These are phyloP conservation scores for Chytriomyces sp. DNA, from an alignment of 192 early-diverging fungal species.

Conservation along the genomic window DNA sequence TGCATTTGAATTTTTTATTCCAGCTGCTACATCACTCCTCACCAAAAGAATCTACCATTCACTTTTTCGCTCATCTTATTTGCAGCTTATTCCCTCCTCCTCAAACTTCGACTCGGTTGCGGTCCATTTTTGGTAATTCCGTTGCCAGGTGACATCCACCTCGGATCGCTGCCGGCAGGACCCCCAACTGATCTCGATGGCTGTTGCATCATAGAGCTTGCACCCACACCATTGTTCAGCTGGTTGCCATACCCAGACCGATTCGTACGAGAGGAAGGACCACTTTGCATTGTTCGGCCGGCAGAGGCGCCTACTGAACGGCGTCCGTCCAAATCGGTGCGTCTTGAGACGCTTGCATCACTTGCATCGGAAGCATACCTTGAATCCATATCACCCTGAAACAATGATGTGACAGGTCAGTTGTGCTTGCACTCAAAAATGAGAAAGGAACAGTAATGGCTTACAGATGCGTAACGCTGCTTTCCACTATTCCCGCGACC, in stretches of 20 bases:
- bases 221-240: too few relatives aligned
- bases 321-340: neutral
- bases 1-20: too few relatives aligned
- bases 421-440: neutral
- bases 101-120: neutral
- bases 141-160: slow-evolving; percentile 26
- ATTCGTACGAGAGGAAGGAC: neutral
- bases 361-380: slow-evolving; percentile 14
- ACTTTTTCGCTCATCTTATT: too few relatives aligned
- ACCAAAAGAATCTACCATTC: too few relatives aligned
- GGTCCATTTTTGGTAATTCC: neutral
- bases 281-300: neutral
- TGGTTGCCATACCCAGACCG: too few relatives aligned
- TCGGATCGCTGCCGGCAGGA: slow-evolving; percentile 7
- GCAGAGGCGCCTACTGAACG: neutral
- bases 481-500: neutral
- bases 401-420: neutral
- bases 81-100: neutral
- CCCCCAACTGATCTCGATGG: neutral
- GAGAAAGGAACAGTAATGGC: neutral
- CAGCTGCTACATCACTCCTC: too few relatives aligned
- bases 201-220: neutral
- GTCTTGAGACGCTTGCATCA: neutral
- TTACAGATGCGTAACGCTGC: neutral
- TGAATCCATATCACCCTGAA: slow-evolving; percentile 11